Evolutionary conservation across 2,329 filamentous ascomycete species (phyloP), one percentile per base, ranked within the genome.

Genomic region (Diaporthe citri): DNA sequence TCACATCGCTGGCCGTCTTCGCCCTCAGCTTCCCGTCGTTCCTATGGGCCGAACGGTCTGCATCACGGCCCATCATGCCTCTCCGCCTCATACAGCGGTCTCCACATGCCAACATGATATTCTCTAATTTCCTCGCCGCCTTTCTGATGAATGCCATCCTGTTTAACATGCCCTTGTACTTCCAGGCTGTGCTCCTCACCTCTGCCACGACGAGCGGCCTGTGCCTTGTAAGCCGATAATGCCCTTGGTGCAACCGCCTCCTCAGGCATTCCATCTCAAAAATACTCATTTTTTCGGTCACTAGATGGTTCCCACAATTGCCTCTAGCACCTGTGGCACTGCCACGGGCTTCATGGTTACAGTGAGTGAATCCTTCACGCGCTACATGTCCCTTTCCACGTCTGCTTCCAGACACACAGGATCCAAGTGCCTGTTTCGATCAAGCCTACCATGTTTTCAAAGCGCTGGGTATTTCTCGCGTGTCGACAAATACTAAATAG

Each of bases 81-180:
- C 83, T 92, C 12, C 80, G 84, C 48, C 85, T 92, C 3, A 81
- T 93, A 55, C 82, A 82, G 20, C 82, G 82, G 10, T 80, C 85
- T 0, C 91, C 91, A 2, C 85, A 88, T n/a, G 87, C 86, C 22
- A 90, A 91, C 78, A 82, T 93, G 43, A 88, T 92, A 73, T 86
- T 91, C 73, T 82, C 86, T 74, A 92, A 92, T 79, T 85, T 86
- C 77, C 80, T 90, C 57, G 87, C 84, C 20, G 86, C 88, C 2
- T 80, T 90, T 52, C 80, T 92, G 15, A 80, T 86, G 67, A 91
- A 90, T 78, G 87, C 90, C 12, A 86, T 92, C 62, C 79, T 90
- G 28, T 92, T 92, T 80, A 92, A 92, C 81, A 87, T 89, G 86
- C 94, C 94, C 0, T 86, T 96, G 10, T 96, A 93, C 85, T 95